A percentile compares a stretch with the other conserved stretches of the same genome.
phyloP scores from a whole-genome alignment of 140 eudicot genomes.

The Oenanthe javanica region DNA sequence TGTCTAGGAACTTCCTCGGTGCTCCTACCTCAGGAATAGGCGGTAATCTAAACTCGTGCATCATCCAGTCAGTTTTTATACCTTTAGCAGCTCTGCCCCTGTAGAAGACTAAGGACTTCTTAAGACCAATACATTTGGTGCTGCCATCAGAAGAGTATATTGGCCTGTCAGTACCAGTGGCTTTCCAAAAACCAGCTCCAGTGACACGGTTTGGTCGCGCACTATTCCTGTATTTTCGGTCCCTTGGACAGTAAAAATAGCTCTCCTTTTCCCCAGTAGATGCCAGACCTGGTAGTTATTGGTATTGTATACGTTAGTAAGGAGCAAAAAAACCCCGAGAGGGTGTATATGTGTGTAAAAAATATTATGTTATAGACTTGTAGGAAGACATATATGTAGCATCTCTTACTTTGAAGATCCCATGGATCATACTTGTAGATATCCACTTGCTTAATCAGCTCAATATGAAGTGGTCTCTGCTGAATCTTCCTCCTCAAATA shows the following conservation, averaged over 20 bases:
- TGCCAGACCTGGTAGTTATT: conserved; percentile 48
- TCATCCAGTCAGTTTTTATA: conserved; percentile 94
- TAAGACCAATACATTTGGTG: conserved; percentile 71
- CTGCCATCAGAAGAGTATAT: conserved; percentile 74
- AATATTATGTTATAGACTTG: background rate
- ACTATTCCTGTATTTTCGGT: conserved; percentile 81
- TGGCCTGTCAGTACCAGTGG: conserved; percentile 96
- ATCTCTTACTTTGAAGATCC: conserved; percentile 91
- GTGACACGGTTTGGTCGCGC: conserved; percentile 90
- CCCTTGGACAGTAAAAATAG: conserved; percentile 97
- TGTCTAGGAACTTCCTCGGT: conserved; percentile 46
- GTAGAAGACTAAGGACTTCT: conserved; percentile 87
- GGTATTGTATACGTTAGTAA: background rate
- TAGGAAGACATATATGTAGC: background rate
- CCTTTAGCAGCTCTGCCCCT: conserved; percentile 95
- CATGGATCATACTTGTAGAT: conserved; percentile 88
- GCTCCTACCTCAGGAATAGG: conserved; percentile 25
- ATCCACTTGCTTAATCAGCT: conserved; percentile 81
- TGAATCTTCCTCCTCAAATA: conserved; percentile 71
- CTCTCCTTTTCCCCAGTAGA: conserved; percentile 88
- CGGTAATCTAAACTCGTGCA: conserved; percentile 94
- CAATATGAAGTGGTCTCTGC: conserved; percentile 55
- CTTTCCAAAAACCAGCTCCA: conserved; percentile 91
- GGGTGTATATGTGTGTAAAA: background rate
- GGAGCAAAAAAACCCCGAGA: background rate